Percentiles rank a stretch among this genome's conserved stretches.
Evolutionary conservation across 371 early-diverging fungal genomes (phyloP).

Genomic region (Mucor racemosus): DNA sequence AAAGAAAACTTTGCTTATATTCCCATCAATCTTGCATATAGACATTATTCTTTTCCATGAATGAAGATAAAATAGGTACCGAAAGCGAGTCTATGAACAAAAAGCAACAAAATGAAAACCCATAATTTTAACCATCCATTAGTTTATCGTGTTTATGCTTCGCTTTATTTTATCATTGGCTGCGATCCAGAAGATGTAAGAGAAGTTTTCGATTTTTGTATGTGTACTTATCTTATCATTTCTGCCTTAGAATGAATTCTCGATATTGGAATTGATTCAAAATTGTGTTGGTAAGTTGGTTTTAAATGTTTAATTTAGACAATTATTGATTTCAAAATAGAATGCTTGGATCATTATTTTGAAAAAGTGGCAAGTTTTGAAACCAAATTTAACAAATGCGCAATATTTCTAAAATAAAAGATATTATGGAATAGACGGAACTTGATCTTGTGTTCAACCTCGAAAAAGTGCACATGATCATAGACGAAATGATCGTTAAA

Average conservation of each 20-base stretch:
- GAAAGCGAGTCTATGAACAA: no score
- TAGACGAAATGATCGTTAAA: conserved; percentile 54
- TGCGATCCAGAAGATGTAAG: conserved; percentile 38
- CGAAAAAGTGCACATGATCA: conserved; percentile 54
- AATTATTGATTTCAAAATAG: conserved; percentile 17
- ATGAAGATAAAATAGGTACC: conserved; percentile 32
- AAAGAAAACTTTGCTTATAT: no score
- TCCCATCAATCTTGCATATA: not conserved
- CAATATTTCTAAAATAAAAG: conserved; percentile 6
- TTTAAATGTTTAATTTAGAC: not conserved
- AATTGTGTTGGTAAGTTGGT: conserved; percentile 45
- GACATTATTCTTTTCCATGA: conserved; percentile 27
- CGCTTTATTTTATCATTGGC: conserved; percentile 52
- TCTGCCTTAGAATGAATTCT: conserved; percentile 49
- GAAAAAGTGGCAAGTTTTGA: conserved; percentile 47
- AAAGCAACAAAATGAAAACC: not conserved
- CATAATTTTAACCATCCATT: not conserved
- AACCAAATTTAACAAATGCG: not conserved
- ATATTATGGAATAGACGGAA: conserved; percentile 42
- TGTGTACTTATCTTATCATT: not conserved
- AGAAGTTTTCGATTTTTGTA: not conserved
- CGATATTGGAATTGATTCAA: conserved; percentile 53
- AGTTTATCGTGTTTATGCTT: conserved; percentile 52
- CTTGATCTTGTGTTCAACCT: conserved; percentile 55
- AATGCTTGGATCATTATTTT: conserved; percentile 47